These are phyloP conservation scores for Puccinia triticina DNA, from an alignment of 1,284 basidiomycete genomes.

Conservation along the genomic window DNA sequence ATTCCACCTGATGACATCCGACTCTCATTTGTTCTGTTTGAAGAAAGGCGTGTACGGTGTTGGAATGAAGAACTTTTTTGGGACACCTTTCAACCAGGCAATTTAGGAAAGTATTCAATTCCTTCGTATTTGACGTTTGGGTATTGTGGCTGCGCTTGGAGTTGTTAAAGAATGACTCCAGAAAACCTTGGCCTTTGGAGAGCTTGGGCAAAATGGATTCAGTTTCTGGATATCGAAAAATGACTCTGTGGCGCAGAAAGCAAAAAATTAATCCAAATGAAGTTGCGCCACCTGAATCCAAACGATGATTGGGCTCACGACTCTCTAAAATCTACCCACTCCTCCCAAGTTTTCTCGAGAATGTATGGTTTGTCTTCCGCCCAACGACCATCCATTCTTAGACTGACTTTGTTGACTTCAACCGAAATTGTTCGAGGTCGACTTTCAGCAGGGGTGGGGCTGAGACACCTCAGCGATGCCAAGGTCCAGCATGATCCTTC, in stretches of 20 bases:
- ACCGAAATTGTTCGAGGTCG: conserved; percentile 19
- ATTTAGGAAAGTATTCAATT: conserved; percentile 22
- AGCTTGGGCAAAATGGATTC: conserved; percentile 40
- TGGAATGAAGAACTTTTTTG: conserved; percentile 36
- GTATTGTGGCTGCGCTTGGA: conserved; percentile 16
- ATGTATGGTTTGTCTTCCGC: conserved; percentile 26
- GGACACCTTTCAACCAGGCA: conserved; percentile 18
- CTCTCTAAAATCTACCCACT: conserved; percentile 39
- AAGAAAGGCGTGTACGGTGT: conserved; percentile 20
- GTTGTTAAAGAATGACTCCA: conserved; percentile 40
- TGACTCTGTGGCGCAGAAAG: background rate
- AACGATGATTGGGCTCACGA: background rate
- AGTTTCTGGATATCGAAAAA: conserved; percentile 25
- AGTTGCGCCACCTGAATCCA: background rate
- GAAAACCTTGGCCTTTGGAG: conserved; percentile 32
- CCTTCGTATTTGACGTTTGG: conserved; percentile 16
- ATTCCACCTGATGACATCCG: conserved; percentile 19
- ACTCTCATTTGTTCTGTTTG: conserved; percentile 28
- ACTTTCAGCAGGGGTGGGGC: background rate
- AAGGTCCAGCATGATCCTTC: conserved; percentile 35
- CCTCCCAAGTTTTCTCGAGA: conserved; percentile 38
- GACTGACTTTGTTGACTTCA: conserved; percentile 40
- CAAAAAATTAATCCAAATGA: background rate
- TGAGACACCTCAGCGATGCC: conserved; percentile 1
- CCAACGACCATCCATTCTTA: conserved; percentile 42